phyloP scores from a whole-genome alignment of 106 monocot species.

The Dendrobium chrysotoxum region DNA sequence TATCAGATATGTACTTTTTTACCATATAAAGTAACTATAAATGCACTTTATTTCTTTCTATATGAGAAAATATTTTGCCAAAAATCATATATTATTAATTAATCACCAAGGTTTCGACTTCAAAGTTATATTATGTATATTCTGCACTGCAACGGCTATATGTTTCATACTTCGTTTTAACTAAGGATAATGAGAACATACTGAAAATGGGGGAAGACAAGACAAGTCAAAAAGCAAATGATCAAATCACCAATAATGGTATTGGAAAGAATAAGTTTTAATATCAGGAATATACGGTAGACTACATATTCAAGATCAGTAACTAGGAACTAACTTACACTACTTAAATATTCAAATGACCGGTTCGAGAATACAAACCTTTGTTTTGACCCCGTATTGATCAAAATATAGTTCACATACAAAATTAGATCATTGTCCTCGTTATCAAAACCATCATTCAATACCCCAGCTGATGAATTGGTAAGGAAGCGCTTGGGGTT shows the following conservation, averaged over 20 bases:
- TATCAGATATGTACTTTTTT: background rate
- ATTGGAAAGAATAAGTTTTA: background rate
- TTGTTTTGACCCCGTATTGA: slow-evolving; percentile 47
- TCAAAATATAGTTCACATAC: slow-evolving; percentile 61
- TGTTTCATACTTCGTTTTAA: background rate
- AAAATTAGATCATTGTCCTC: slow-evolving; percentile 87
- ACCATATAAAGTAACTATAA: background rate
- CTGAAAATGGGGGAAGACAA: background rate
- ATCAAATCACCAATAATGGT: background rate
- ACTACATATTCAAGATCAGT: background rate
- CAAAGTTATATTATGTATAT: background rate
- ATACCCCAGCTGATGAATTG: slow-evolving; percentile 65
- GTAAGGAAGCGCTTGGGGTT: slow-evolving; percentile 82
- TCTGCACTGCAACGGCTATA: background rate
- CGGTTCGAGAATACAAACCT: slow-evolving; percentile 39
- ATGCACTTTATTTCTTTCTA: background rate
- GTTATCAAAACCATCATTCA: slow-evolving; percentile 88
- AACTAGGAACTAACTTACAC: background rate
- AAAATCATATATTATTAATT: background rate
- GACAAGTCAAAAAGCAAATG: background rate
- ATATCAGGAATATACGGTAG: background rate
- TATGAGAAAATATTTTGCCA: background rate
- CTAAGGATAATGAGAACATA: background rate
- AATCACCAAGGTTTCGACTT: background rate
- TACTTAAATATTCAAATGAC: background rate